Evolutionary conservation across 208 protist genomes (phyloP), one percentile per base, ranked within the genome.

Genomic region (Strigomonas culicis): DNA sequence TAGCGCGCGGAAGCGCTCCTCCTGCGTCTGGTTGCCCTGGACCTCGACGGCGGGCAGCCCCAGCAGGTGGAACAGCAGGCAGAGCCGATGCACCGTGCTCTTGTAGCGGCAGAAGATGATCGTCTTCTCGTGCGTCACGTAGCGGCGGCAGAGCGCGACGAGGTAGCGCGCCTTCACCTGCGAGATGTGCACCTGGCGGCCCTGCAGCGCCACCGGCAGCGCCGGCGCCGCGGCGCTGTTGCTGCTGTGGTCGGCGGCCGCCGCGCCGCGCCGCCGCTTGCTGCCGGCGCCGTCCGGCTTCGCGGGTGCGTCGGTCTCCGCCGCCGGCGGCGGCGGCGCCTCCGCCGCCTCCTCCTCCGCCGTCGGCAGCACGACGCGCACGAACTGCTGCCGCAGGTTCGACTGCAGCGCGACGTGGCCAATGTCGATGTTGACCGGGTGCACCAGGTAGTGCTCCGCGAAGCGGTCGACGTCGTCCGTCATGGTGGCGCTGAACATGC

Each of bases 401-500:
- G 88, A 79, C 73, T 94, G 86, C 50, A 95, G 74, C 11, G 92
- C 92, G 31, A 97, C 81, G 78, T 95, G 89, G 32, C 92, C 92
- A 52, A 97, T 77, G 63, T 97, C 92, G 24, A 97, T 72, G 75
- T 94, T 95, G 47, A 75, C 63, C 0, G 92, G 87, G 51, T 91
- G 81, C 75, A 84, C 91, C 30, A 97, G 79, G 52, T 92, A 72
- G 56, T 94, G 79, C 61, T 79, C 82, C 4, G 92, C 92, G 62
- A 97, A 94, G 49, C 79, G 73, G 66, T 95, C 86, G 36, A 97
- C 92, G 62, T 94, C 89, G 21, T 66, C 68, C 8, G 89, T 95
- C 89, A 97, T 95, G 32, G 92, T 97, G 28, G 92, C 89, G 8
- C 84, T 93, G 71, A 97, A 94, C 71, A 97, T 80, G 25, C 49